Evolutionary conservation across 2,329 filamentous ascomycete species (phyloP).

Genomic region (Epichloe gansuensis): DNA sequence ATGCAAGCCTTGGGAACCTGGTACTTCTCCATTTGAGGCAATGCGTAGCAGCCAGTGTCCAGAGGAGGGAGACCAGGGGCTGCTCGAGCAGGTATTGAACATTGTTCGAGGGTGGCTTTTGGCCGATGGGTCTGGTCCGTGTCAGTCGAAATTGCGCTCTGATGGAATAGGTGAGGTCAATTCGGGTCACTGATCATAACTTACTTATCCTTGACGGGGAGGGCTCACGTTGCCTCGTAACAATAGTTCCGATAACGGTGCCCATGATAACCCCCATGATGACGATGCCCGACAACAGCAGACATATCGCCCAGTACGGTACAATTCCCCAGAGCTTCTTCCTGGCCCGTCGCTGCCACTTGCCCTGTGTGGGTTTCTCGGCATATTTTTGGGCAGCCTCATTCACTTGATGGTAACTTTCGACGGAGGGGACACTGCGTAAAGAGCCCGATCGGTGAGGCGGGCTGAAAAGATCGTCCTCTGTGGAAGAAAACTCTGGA

Average conservation of each 20-base stretch:
- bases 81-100: conserved; percentile 37
- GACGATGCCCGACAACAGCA: conserved; percentile 35
- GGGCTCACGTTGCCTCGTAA: conserved; percentile 7
- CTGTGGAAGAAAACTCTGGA: conserved; percentile 47
- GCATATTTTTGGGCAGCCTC: conserved; percentile 30
- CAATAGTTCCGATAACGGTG: conserved; percentile 29
- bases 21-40: conserved; percentile 42
- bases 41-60: conserved; percentile 39
- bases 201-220: conserved; percentile 14
- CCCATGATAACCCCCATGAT: conserved; percentile 45
- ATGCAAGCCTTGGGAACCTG: conserved; percentile 44
- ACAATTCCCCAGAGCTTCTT: conserved; percentile 46
- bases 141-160: neutral
- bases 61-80: conserved; percentile 40
- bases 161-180: too few species aligned
- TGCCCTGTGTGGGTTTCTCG: conserved; percentile 36
- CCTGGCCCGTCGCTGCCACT: conserved; percentile 42
- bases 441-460: conserved; percentile 31
- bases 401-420: conserved; percentile 43
- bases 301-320: conserved; percentile 48
- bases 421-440: conserved; percentile 30
- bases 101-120: conserved; percentile 28
- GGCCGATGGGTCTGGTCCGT: conserved; percentile 10
- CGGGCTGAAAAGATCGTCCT: conserved; percentile 39
- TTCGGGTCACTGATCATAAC: neutral